Base-by-base conservation (phyloP, 805 yeast species). In the Vanderwaltozyma polyspora region DNA sequence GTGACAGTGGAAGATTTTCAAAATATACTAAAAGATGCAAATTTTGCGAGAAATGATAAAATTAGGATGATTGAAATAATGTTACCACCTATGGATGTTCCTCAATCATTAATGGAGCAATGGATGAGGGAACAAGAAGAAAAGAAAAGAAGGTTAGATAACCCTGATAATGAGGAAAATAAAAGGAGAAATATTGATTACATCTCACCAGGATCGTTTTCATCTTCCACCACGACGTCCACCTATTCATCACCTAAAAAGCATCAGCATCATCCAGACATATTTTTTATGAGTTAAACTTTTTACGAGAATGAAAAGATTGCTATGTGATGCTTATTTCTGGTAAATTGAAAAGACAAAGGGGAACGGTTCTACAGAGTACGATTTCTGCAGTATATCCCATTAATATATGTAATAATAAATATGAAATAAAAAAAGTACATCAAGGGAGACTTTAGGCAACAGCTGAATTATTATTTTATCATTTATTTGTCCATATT, bases 61-160 rank as follows among this genome's bases (percentile, higher is more conserved):
- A 66, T 75, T 31, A 61, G 76, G 51, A 56, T 74, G 53, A 56
- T 76, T 17, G 82, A 76, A 48, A 66, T 75, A 18, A 62, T 71
- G 54, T 59, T 76, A 40, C 76, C 74, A 19, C 66, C 66, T 39
- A 61, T 72, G 69, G 82, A 76, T 53, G 81, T 77, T 3, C 78
- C 79, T 17, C 45, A 43, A 25, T 50, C 49, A 4, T 31, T 51
- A 13, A 40, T 50, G 38, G 57, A 51, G 14, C 40, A 39, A 32
- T 51, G 52, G 57, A 30, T 41, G 10, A 34, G 37, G 16, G 57
- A 48, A 21, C 50, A 50, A 33, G 49, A 42, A 28, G 39, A 39
- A 12, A 34, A 41, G 13, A 43, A 47, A 32, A 37, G 34, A 23
- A 16, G 28, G 14, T 31, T 22, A 10, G 39, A 38, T 4, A 23